These are phyloP conservation scores for Narthecium ossifragum DNA, from an alignment of 106 monocot genomes.

Conservation along the genomic window DNA sequence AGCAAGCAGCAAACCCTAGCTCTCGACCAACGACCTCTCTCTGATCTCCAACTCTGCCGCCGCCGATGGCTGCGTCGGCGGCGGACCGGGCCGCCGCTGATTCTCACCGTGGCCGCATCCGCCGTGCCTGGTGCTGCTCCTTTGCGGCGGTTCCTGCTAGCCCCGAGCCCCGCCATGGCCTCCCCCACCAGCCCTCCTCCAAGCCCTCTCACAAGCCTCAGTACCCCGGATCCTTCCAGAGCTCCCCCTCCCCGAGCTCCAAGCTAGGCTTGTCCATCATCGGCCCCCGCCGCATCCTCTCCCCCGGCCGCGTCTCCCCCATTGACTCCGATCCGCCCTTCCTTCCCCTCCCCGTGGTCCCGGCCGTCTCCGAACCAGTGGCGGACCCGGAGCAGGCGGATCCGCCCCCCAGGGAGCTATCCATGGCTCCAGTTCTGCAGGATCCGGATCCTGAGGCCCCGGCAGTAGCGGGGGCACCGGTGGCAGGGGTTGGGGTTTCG, in stretches of 20 bases:
- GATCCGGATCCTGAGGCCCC: background rate
- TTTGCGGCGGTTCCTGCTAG: slow-evolving; percentile 18
- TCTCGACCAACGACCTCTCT: no score
- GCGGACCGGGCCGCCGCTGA: background rate
- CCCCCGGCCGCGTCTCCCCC: slow-evolving; percentile 88
- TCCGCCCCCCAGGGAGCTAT: no score
- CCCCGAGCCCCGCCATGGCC: slow-evolving; percentile 4
- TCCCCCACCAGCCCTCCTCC: background rate
- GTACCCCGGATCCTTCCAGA: no score
- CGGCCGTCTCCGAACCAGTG: no score
- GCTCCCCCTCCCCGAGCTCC: slow-evolving; percentile 56
- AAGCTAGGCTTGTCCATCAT: slow-evolving; percentile 47
- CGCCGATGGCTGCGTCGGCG: slow-evolving; percentile 5
- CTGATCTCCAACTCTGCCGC: no score
- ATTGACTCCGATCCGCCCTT: slow-evolving; percentile 70
- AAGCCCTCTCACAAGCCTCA: slow-evolving; percentile 5
- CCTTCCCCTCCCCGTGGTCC: no score
- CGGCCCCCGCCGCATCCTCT: slow-evolving; percentile 72
- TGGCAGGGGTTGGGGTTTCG: background rate
- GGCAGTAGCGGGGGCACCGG: background rate
- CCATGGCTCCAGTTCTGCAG: background rate
- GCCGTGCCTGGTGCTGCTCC: slow-evolving; percentile 23
- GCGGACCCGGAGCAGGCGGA: no score
- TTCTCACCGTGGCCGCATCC: background rate
- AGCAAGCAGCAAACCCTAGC: background rate